Evolutionary conservation across 345 rosid species (phyloP).

Genomic region (Raphanus raphanistrum): DNA sequence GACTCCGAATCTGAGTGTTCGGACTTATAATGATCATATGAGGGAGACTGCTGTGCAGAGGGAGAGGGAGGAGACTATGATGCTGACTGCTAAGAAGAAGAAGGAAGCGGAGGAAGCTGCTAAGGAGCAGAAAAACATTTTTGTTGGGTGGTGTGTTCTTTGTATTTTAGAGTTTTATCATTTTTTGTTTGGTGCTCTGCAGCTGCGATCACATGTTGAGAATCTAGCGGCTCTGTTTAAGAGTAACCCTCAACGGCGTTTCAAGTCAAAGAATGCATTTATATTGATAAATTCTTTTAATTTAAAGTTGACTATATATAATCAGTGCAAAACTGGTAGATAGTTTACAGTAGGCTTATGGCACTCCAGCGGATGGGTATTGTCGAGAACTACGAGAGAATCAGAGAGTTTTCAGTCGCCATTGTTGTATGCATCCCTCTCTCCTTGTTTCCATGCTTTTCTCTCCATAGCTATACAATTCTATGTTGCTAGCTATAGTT

Average conservation of each 20-base stretch:
- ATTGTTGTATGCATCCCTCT: constrained; percentile 72
- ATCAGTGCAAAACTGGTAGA: constrained; percentile 49
- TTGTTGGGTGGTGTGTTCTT: too few species aligned
- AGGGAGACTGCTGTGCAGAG: constrained; percentile 69
- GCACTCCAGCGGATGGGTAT: constrained; percentile 99
- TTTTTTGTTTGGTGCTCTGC: neutral
- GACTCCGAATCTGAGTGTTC: constrained; percentile 77
- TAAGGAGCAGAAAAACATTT: constrained; percentile 30
- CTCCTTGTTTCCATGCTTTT: constrained; percentile 9
- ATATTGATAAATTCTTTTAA: constrained; percentile 1
- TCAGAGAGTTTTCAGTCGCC: constrained; percentile 89
- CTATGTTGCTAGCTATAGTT: neutral
- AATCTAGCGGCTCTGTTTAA: constrained; percentile 54
- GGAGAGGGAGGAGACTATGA: constrained; percentile 59
- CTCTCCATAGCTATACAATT: neutral
- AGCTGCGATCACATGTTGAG: constrained; percentile 63
- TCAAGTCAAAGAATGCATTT: constrained; percentile 62
- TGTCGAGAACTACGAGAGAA: constrained; percentile 83
- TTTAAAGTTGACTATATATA: neutral
- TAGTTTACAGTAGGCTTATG: constrained; percentile 93
- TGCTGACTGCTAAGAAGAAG: constrained; percentile 61
- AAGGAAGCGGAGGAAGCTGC: constrained; percentile 82
- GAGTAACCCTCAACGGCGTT: constrained; percentile 54
- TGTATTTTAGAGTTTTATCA: too few species aligned
- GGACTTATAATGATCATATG: constrained; percentile 84